Evolutionary conservation across 2,329 filamentous ascomycete species (phyloP), one percentile per base, ranked within the genome.

Genomic region (Drechslerella coelobrocha): DNA sequence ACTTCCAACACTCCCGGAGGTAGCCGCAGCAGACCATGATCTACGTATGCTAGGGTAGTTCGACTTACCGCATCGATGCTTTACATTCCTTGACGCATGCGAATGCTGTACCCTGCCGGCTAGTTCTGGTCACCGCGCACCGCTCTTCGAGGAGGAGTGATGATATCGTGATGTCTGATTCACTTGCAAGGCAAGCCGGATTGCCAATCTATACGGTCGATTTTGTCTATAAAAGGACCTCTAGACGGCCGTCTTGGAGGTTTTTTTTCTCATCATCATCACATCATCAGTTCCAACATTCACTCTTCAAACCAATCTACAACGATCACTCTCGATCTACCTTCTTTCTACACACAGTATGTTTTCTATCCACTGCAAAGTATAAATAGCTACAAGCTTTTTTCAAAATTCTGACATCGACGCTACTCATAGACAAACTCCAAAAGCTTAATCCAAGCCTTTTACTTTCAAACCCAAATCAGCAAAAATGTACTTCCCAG

Each of bases 1-100:
- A 68, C 37, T 54, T 56, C 63, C 63, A 56, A 57, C 60, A 51
- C 54, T 61, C 56, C 63, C 63, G 63, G 62, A 55, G 56, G 55
- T 68, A 61, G 39, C 62, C 62, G 62, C 39, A 48, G 29, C 45
- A 21, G 43, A 24, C 19, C 24, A 31, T n/a, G 14, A 27, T 21
- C 47, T 27, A 24, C 27, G 39, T 37, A 7, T 21, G 27, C n/a
- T 21, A n/a, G n/a, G 12, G 19, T 45, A 23, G 21, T n/a, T n/a
- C 39, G 26, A 26, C 21, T n/a, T 23, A 47, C 37, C 19, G 23
- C 9, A 21, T 56, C 14, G 34, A 21, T 21, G 14, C 12, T 17
- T 29, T 8, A 27, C 5, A 47, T 43, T 21, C 9, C 24, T 57
- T 10, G 50, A 21, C 37, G 8, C 34, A 56, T 56, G 37, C 34